Evolutionary conservation across 805 yeast genomes (phyloP), one percentile per base, ranked within the genome.

Genomic region (Yarrowia osloensis): DNA sequence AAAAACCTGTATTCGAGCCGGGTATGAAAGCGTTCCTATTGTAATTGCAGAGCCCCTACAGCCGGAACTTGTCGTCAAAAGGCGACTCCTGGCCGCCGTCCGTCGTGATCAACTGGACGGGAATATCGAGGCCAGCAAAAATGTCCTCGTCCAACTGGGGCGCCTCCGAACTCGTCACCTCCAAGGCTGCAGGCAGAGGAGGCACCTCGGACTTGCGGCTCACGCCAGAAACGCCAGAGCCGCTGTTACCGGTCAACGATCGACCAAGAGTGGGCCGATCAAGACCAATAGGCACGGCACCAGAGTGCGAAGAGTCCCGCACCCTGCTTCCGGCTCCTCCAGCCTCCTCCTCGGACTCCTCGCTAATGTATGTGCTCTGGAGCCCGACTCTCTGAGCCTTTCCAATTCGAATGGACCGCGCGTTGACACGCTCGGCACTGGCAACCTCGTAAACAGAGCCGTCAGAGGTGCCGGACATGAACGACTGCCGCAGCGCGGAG

Each of bases 401-500:
- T 42, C 70, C 72, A 15, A 82, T 68, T 78, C 78, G 63, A 76
- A 83, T 46, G 24, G 73, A 70, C 29, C 69, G 71, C 12, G 74
- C 74, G 17, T 68, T 68, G 52, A 67, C 65, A 28, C 74, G 65
- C 65, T 68, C 68, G 13, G 67, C 61, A 19, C 68, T 42, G n/a
- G 39, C 65, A n/a, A 39, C 59, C 50, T 44, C 66, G 19, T 61
- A 61, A 11, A 46, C 66, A 4, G 44, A 31, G 12, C 42, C 54
- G 42, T 44, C 66, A 3, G 66, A 61, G 13, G 52, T 46, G 6
- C 54, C 66, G 15, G 40, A 44, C 42, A 35, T 35, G 40, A 46
- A 61, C 24, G 66, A 44, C 54, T 61, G 54, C 6, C 54, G 42
- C 7, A 61, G 6, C 0, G 37, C 40, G n/a, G 52, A 42, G 52